Evolutionary conservation across 345 rosid genomes (phyloP).

Genomic region (Eucalyptus brandiana): DNA sequence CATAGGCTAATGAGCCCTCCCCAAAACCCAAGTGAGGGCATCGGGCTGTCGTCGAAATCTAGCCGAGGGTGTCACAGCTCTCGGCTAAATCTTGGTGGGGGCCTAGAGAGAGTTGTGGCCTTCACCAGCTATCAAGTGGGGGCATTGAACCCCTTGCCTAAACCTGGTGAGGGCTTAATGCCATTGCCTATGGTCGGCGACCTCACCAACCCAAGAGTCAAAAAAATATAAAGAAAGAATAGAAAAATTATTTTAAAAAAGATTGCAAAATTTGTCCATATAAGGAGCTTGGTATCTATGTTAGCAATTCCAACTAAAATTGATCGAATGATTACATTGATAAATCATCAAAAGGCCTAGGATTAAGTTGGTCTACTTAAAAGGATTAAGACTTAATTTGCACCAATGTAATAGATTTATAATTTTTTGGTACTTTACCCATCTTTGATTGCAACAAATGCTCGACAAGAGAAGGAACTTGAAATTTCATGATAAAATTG

Average conservation of each 20-base stretch:
- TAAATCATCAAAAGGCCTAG: background rate
- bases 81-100: no score
- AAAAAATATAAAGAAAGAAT: background rate
- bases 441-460: background rate
- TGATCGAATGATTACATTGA: no score
- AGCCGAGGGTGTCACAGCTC: rapidly evolving
- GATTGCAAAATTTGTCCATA: background rate
- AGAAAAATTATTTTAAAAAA: no score
- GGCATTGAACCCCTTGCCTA: background rate
- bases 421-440: background rate
- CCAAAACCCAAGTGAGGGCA: no score
- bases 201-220: rapidly evolving
- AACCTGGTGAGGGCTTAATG: background rate
- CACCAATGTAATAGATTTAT: no score
- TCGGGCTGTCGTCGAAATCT: rapidly evolving
- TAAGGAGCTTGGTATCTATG: background rate
- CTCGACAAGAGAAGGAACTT: background rate
- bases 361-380: no score
- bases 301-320: no score
- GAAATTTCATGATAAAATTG: background rate
- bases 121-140: rapidly evolving
- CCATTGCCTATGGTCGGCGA: background rate
- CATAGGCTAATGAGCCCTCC: no score
- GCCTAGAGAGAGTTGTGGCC: background rate
- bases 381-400: no score